A percentile compares a stretch with the other conserved stretches of the same genome.
These are phyloP conservation scores for Solanum hybrid DNA, from an alignment of 305 asterid genomes.

Conservation along the genomic window DNA sequence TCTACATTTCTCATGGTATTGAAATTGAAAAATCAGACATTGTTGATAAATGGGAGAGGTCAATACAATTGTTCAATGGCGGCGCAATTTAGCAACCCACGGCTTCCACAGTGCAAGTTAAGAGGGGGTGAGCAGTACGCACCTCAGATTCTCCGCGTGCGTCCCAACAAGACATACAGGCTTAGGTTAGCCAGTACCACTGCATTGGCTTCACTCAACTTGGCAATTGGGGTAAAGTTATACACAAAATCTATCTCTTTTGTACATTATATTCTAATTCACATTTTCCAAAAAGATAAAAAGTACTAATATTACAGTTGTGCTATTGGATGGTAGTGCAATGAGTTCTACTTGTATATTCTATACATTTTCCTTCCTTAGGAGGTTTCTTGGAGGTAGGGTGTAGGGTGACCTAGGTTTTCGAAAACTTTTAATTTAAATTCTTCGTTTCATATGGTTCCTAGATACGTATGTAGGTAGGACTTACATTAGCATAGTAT, in stretches of 20 bases:
- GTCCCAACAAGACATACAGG: conserved; percentile 67
- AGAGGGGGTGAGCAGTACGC: conserved; percentile 61
- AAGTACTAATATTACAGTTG: neutral
- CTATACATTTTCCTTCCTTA: neutral
- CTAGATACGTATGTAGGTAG: neutral
- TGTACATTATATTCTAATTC: neutral
- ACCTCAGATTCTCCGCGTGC: conserved; percentile 51
- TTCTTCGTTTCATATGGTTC: neutral
- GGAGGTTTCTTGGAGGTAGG: neutral
- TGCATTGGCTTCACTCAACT: conserved; percentile 62
- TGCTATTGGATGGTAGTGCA: neutral
- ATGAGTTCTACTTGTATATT: neutral
- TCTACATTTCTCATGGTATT: neutral
- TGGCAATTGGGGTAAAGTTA: conserved; percentile 63
- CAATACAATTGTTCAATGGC: conserved; percentile 75
- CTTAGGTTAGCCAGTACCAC: conserved; percentile 77
- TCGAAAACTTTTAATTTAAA: neutral
- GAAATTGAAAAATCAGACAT: conserved; percentile 18
- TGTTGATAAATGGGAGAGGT: conserved; percentile 82
- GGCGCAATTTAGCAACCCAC: conserved; percentile 33
- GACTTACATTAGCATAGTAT: neutral
- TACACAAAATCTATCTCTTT: neutral
- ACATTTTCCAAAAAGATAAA: neutral
- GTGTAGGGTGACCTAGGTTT: neutral
- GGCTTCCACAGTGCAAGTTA: conserved; percentile 32